Conservation (phyloP, 208 protist genomes). For the Angomonas ambiguus region DNA sequence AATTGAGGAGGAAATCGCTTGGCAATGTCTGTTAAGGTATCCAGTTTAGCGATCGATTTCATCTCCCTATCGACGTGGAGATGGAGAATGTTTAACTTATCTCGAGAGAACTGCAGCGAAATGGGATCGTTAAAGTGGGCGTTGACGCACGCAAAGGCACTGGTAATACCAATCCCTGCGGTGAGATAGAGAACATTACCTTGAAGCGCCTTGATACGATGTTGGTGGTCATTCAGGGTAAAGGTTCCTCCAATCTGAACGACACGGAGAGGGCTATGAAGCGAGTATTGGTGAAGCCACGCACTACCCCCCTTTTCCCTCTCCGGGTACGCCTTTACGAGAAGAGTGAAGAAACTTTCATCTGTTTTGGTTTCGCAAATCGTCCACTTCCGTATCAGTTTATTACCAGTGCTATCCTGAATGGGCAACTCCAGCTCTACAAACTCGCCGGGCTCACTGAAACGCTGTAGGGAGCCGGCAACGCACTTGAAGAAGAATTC, state of each 20-base stretch:
- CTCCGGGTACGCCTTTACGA: constrained; percentile 40
- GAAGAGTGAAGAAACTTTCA: constrained; percentile 48
- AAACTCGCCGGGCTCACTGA: constrained; percentile 51
- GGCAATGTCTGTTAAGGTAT: constrained; percentile 42
- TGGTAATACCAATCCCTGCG: constrained; percentile 68
- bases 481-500: constrained; percentile 45
- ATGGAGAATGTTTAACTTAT: constrained; percentile 60
- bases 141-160: constrained; percentile 54
- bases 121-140: constrained; percentile 25
- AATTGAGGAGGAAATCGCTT: constrained; percentile 11
- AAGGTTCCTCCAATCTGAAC: constrained; percentile 48
- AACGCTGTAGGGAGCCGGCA: constrained; percentile 22
- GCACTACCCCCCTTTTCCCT: constrained; percentile 37
- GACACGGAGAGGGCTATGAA: constrained; percentile 53
- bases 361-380: constrained; percentile 41
- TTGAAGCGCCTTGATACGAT: constrained; percentile 28
- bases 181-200: constrained; percentile 72
- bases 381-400: constrained; percentile 60
- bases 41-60: constrained; percentile 44
- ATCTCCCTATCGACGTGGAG: constrained; percentile 62
- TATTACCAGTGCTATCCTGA: constrained; percentile 13
- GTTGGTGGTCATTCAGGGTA: constrained; percentile 52
- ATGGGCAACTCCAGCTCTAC: constrained; percentile 61
- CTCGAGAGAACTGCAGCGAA: constrained; percentile 17
- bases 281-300: constrained; percentile 53